A percentile compares a stretch with the other conserved stretches of the same genome.
phyloP scores from a whole-genome alignment of 78 protist genomes.

The Chrysochromulina parva region DNA sequence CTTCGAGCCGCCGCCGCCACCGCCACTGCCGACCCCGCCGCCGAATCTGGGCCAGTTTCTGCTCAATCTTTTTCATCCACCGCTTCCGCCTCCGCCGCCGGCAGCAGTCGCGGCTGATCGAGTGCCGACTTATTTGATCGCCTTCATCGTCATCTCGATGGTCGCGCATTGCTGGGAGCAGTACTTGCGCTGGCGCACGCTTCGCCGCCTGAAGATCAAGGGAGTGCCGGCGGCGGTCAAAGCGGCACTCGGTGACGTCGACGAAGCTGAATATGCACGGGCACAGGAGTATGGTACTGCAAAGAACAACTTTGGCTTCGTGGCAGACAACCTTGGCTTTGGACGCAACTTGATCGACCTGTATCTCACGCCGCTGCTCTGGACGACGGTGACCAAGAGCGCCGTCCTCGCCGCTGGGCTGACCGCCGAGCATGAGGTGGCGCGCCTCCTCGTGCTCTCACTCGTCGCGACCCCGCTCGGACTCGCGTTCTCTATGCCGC shows the following conservation, averaged over 20 bases:
- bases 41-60: too few relatives aligned
- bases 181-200: background rate
- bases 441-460: background rate
- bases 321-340: background rate
- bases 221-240: background rate
- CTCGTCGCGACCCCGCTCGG: background rate
- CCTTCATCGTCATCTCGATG: too few relatives aligned
- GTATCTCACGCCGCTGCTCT: background rate
- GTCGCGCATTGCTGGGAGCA: background rate
- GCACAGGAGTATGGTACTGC: background rate
- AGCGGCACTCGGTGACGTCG: background rate
- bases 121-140: too few relatives aligned
- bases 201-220: background rate
- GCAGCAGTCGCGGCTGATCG: too few relatives aligned
- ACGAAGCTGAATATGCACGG: background rate
- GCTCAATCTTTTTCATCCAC: too few relatives aligned
- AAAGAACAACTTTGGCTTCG: background rate
- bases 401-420: background rate
- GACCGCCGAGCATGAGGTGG: background rate
- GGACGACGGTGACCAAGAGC: background rate
- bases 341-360: background rate
- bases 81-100: too few relatives aligned
- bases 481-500: background rate
- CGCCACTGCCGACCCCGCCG: too few relatives aligned
- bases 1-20: too few relatives aligned